Conservation (phyloP, 2,329 filamentous ascomycete genomes). For the Botrytis tulipae region DNA sequence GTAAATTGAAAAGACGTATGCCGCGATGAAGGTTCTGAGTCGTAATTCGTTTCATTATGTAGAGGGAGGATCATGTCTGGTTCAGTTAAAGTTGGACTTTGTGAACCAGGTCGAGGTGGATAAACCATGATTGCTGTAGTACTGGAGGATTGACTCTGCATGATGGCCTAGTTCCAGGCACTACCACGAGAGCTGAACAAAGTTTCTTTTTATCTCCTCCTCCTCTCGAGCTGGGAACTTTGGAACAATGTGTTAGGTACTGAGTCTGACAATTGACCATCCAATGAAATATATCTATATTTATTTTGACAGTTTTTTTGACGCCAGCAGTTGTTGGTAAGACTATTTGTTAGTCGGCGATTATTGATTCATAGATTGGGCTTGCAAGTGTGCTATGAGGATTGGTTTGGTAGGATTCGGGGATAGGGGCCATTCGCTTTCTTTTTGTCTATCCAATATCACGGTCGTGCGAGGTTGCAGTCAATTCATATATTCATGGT, state of each 20-base stretch:
- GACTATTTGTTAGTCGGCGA: background rate
- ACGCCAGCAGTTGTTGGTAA: background rate
- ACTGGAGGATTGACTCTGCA: conserved; percentile 34
- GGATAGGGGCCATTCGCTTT: conserved; percentile 2
- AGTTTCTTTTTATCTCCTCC: background rate
- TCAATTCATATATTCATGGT: background rate
- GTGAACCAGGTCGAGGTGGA: conserved; percentile 63
- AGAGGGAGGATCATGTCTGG: conserved; percentile 90
- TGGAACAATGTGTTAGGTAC: background rate
- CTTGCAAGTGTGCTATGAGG: background rate
- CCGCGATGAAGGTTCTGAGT: conserved; percentile 50
- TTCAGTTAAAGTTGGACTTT: conserved; percentile 87
- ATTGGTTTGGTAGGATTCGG: background rate
- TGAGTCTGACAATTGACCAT: background rate
- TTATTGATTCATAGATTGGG: background rate
- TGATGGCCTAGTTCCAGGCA: conserved; percentile 27
- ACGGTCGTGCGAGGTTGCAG: background rate
- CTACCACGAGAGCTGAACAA: background rate
- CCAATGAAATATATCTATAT: conserved; percentile 8
- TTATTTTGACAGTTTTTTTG: background rate
- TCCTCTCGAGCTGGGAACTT: background rate
- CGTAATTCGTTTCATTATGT: conserved; percentile 55
- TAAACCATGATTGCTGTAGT: conserved; percentile 40
- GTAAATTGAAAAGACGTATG: conserved; percentile 43
- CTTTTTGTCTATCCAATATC: background rate